Evolutionary conservation across 148 eudicot species (phyloP).

Genomic region (Suaeda aralocaspica): DNA sequence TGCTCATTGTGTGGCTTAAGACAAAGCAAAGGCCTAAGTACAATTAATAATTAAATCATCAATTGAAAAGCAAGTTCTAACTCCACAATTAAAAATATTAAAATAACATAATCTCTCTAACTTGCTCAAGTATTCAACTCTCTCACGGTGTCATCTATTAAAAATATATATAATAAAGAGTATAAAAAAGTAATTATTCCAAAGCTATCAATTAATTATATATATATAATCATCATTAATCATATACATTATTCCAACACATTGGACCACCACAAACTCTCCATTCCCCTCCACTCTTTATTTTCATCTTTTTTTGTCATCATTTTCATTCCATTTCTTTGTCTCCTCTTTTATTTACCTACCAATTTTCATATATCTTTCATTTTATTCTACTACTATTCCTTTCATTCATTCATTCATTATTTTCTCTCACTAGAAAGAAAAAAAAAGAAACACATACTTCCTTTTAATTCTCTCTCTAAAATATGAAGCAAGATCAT

Average conservation of each 20-base stretch:
- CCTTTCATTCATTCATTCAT: background rate
- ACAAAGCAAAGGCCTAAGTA: conserved; percentile 8
- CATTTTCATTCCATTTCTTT: background rate
- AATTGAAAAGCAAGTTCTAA: background rate
- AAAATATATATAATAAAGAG: background rate
- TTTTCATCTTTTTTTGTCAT: conserved; percentile 5
- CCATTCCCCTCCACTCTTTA: conserved; percentile 9
- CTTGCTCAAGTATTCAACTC: conserved; percentile 1
- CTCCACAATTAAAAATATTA: background rate
- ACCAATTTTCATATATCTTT: too few relatives aligned
- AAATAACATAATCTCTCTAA: background rate
- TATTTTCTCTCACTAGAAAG: background rate
- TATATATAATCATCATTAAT: conserved; percentile 4
- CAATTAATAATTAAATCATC: conserved; percentile 3
- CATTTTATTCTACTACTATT: background rate
- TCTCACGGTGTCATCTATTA: background rate
- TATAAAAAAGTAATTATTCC: conserved; percentile 8
- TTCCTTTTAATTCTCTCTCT: background rate
- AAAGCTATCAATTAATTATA: conserved; percentile 7
- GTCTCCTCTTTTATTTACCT: background rate
- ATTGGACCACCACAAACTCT: conserved; percentile 19
- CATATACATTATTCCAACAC: conserved; percentile 8
- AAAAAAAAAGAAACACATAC: too few relatives aligned
- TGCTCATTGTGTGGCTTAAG: background rate
- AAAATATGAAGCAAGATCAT: conserved; percentile 20